Evolutionary conservation across 2,329 filamentous ascomycete genomes (phyloP).

Genomic region (Onygenales sp.): DNA sequence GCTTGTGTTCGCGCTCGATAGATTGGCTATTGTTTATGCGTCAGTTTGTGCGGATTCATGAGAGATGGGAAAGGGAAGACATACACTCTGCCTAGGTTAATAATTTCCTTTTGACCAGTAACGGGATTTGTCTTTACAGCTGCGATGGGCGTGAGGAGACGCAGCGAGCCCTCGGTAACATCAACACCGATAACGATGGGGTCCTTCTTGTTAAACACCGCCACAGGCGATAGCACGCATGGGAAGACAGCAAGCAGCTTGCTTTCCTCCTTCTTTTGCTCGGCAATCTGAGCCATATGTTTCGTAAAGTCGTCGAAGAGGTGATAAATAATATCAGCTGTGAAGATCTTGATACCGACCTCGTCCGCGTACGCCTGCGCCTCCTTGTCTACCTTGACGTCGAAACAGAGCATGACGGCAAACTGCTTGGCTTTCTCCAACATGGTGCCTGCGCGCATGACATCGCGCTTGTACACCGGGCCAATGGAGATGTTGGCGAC

Average conservation of each 20-base stretch:
- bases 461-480: slow-evolving; percentile 94
- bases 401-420: slow-evolving; percentile 99
- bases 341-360: slow-evolving; percentile 94
- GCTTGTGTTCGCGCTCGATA: slow-evolving; percentile 97
- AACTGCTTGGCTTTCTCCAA: slow-evolving; percentile 89
- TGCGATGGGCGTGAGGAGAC: slow-evolving; percentile 80
- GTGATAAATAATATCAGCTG: slow-evolving; percentile 98
- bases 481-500: slow-evolving; percentile 96
- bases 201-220: slow-evolving; percentile 96
- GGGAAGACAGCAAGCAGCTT: slow-evolving; percentile 97
- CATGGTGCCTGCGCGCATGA: slow-evolving; percentile 91
- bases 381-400: slow-evolving; percentile 98
- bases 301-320: slow-evolving; percentile 93
- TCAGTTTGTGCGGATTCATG: slow-evolving; percentile 13
- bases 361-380: slow-evolving; percentile 85
- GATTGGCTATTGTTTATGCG: slow-evolving; percentile 54
- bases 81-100: slow-evolving; percentile 86
- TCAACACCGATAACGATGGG: slow-evolving; percentile 95
- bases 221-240: slow-evolving; percentile 78
- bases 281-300: slow-evolving; percentile 78
- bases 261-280: slow-evolving; percentile 91
- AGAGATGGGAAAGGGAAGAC: slow-evolving; percentile 29
- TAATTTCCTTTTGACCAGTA: slow-evolving; percentile 73
- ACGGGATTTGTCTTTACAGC: slow-evolving; percentile 72
- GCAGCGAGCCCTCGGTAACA: slow-evolving; percentile 80